Evolutionary conservation across 1,284 basidiomycete species (phyloP), one percentile per base, ranked within the genome.

Genomic region (Fomitopsis betulina): DNA sequence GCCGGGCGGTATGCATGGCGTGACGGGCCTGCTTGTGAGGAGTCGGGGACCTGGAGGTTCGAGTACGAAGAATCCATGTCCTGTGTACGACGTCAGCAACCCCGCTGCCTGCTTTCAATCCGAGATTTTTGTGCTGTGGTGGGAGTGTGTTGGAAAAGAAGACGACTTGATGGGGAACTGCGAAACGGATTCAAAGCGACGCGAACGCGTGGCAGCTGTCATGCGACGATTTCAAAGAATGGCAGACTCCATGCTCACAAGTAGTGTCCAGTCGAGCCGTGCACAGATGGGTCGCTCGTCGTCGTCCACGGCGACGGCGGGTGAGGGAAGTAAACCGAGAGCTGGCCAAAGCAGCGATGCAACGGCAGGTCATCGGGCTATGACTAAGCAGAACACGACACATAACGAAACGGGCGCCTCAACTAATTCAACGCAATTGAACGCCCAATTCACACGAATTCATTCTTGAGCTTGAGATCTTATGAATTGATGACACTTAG

Each of bases 11-110:
- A 75, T 67, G 37, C 67, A 23, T 77, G 75, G 39, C 79, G 76
- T 55, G 80, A 81, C 39, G 81, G 79, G 39, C 79, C 76, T n/a
- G 78, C 66, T 57, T 72, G 65, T 17, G 76, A 71, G 13, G 66
- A 45, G 54, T 79, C 76, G 23, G 81, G 81, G 23, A 82, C 77
- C 68, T 82, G 79, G 33, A 82, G 73, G 50, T 66, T 70, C 15
- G 61, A 58, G 50, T 67, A 63, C 60, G 69, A 68, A 13, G 68
- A 62, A 57, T 71, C 70, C 70, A 70, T 70, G 63, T 17, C 54
- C 17, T 51, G 43, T 25, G 30, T 49, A 47, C 37, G 39, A 33
- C 40, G 51, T 12, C 7, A n/a, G 49, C 39, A 23, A 52, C 40
- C 50, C 50, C 12, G 40, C 51, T 53, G 35, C 50, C 42, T 55